Evolutionary conservation across 2,329 filamentous ascomycete species (phyloP).

Genomic region (Cladosporium austrohemisphaericum): DNA sequence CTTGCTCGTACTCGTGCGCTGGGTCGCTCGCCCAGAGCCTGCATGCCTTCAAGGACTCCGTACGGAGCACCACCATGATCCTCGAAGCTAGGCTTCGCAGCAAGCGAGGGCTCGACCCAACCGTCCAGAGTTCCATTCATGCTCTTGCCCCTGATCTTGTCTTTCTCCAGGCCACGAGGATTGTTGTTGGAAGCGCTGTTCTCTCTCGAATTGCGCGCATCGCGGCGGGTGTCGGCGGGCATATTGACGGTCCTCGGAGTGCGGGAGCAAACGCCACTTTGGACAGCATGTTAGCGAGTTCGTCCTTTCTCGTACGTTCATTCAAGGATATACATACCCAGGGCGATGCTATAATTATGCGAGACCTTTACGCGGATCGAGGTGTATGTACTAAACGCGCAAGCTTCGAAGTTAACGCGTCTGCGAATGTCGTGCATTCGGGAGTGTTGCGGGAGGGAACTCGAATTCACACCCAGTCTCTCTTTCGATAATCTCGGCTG

Average conservation of each 20-base stretch:
- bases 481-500: too few relatives aligned
- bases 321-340: constrained; percentile 7
- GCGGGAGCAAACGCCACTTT: constrained; percentile 16
- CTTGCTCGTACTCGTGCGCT: constrained; percentile 57
- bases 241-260: constrained; percentile 5
- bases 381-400: neutral
- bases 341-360: constrained; percentile 15
- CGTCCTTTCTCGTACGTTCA: neutral
- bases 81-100: constrained; percentile 66
- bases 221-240: constrained; percentile 14
- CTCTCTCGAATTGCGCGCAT: constrained; percentile 8
- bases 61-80: constrained; percentile 69
- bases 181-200: neutral
- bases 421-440: neutral
- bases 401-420: neutral
- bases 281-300: neutral
- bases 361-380: constrained; percentile 6
- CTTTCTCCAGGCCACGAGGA: constrained; percentile 20
- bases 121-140: constrained; percentile 33
- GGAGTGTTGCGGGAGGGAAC: too few relatives aligned
- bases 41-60: constrained; percentile 80
- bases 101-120: constrained; percentile 55
- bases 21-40: constrained; percentile 71
- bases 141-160: constrained; percentile 32
- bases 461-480: too few relatives aligned